Base-by-base conservation (phyloP, 306 rosid genomes). In the Corylus americana region DNA sequence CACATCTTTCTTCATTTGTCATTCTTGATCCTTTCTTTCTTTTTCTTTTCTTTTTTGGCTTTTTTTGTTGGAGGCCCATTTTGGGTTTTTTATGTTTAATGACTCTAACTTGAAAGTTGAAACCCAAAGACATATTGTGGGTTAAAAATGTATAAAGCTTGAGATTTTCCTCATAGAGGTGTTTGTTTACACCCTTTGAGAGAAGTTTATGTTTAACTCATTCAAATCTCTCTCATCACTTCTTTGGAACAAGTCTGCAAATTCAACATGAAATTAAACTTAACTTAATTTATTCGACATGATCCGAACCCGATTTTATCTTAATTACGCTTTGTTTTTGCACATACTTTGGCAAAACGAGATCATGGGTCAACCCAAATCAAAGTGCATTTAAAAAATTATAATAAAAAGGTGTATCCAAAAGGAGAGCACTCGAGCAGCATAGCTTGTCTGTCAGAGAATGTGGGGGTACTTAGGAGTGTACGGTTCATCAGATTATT, bases 121-220 rank as follows among this genome's bases (percentile, higher is more conserved):
- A 48, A 45, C 80, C 89, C 87, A 59, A 31, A 58, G 42, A 79
- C 68, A 78, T 78, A 53, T 66, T 47, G 55, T 82, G 92, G 91
- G 84, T 84, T 54, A 59, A 20, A 45, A 35, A 74, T 90, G 91
- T 92, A 83, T 71, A 87, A 82, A 83, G 78, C 75, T 72, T 67
- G 75, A 76, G 53, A 76, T 84, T 91, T 89, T 87, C 80, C 88
- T 89, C 90, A 16, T 80, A 20, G 84, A 76, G 91, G 87, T 82
- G 55, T 58, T 31, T 71, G 13, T 22, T 53, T 31, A 20, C 55
- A 53, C 88, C 81, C 80, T 72, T 84, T 74, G 93, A 87, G 89
- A 87, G 88, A 83, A 78, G 86, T 85, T 81, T 25, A 69, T 87
- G 83, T 82, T 54, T 66, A 86, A 31, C 35, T 0, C 25, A 22